Evolutionary conservation across 441 rosid genomes (phyloP).

Genomic region (Pelargonium citronellum): DNA sequence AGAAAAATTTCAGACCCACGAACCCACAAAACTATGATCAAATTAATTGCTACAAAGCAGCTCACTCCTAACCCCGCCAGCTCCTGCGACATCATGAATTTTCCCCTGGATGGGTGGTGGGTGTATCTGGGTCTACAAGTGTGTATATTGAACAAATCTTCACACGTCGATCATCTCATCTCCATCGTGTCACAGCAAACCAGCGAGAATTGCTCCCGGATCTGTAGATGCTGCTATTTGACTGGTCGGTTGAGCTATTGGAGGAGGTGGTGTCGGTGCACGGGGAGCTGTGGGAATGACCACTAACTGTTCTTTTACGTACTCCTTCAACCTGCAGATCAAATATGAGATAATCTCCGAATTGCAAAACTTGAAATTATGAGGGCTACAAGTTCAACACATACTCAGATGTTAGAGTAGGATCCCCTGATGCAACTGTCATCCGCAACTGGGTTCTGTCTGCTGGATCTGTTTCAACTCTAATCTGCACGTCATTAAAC

Average conservation of each 20-base stretch:
- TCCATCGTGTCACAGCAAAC: slow-evolving; percentile 44
- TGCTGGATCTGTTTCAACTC: slow-evolving; percentile 96
- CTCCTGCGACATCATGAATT: slow-evolving; percentile 33
- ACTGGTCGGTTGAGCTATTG: slow-evolving; percentile 42
- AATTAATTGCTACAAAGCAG: slow-evolving; percentile 27
- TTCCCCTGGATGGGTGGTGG: slow-evolving; percentile 29
- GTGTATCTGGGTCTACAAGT: slow-evolving; percentile 35
- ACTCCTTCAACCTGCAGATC: slow-evolving; percentile 80
- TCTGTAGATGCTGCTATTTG: slow-evolving; percentile 46
- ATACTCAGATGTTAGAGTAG: slow-evolving; percentile 76
- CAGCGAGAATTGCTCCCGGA: slow-evolving; percentile 84
- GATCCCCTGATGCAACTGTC: slow-evolving; percentile 93
- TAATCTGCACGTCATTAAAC: slow-evolving; percentile 39
- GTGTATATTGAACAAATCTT: slow-evolving; percentile 42
- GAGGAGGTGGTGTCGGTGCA: slow-evolving; percentile 33
- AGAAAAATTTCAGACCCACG: slow-evolving; percentile 26
- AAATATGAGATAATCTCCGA: slow-evolving; percentile 16
- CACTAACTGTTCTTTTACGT: slow-evolving; percentile 75
- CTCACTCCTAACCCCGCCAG: slow-evolving; percentile 42
- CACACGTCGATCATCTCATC: slow-evolving; percentile 18
- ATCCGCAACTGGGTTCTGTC: slow-evolving; percentile 95
- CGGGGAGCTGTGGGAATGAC: slow-evolving; percentile 46
- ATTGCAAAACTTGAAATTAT: neutral
- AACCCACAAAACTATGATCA: slow-evolving; percentile 28
- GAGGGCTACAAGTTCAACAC: slow-evolving; percentile 21